These are phyloP conservation scores for Neoboletus brunneissimus DNA, from an alignment of 768 basidiomycete genomes.

Conservation along the genomic window DNA sequence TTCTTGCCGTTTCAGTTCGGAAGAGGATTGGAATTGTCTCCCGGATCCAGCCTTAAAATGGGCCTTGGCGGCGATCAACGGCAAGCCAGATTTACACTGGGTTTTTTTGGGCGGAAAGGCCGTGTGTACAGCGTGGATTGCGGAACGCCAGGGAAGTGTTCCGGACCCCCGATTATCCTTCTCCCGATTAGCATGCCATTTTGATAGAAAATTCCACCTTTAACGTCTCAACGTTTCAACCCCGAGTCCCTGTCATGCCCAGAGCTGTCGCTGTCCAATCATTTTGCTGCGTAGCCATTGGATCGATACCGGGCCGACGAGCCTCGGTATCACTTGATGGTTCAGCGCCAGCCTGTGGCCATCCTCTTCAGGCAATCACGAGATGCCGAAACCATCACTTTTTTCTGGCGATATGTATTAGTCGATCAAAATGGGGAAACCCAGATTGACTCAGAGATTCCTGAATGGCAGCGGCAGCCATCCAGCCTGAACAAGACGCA, in stretches of 20 bases:
- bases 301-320: not conserved
- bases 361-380: not conserved
- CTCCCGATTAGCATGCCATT: not conserved
- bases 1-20: constrained; percentile 13
- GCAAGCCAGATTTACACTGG: not conserved
- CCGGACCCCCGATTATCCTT: not conserved
- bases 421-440: not conserved
- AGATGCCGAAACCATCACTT: not conserved
- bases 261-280: not conserved
- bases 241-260: not conserved
- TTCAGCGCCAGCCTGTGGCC: not conserved
- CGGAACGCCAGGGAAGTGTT: not conserved
- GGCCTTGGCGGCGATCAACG: not conserved
- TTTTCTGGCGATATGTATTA: not conserved
- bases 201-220: not conserved
- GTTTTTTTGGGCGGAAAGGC: not conserved
- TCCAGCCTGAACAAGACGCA: no score
- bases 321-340: not conserved
- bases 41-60: constrained; percentile 14
- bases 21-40: constrained; percentile 6
- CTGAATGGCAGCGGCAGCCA: no score
- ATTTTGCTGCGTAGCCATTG: not conserved
- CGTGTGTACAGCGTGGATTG: not conserved
- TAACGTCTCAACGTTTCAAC: not conserved
- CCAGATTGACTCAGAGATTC: not conserved